These are phyloP conservation scores for Williopsis jadinii DNA, from an alignment of 1,139 yeast species.

Conservation along the genomic window DNA sequence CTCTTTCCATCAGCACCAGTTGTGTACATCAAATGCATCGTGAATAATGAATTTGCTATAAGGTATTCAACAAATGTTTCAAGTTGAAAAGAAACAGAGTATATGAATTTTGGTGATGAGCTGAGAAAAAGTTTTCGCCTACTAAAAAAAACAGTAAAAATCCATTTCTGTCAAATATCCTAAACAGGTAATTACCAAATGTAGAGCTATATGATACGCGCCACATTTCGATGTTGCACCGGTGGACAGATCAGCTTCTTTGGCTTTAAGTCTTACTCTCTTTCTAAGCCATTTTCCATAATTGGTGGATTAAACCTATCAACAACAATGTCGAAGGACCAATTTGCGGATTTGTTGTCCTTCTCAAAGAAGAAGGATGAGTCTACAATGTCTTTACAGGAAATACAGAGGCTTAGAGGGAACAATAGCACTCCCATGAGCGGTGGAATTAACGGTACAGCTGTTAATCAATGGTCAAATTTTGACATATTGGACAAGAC, in stretches of 20 bases:
- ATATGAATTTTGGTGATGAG: too few species aligned
- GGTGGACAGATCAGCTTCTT: too few species aligned
- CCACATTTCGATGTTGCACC: too few species aligned
- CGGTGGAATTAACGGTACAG: conserved; percentile 1
- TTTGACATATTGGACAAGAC: conserved; percentile 17
- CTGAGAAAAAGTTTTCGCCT: too few species aligned
- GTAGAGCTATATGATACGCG: too few species aligned
- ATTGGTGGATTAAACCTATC: neutral
- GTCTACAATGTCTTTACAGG: conserved; percentile 24
- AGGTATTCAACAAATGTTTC: too few species aligned
- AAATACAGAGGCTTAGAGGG: conserved; percentile 20
- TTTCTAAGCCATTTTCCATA: too few species aligned
- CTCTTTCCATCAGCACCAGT: conserved; percentile 92
- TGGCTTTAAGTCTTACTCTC: too few species aligned
- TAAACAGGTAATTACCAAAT: too few species aligned
- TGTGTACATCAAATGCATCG: conserved; percentile 98
- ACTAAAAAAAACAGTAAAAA: too few species aligned
- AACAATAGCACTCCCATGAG: conserved; percentile 1
- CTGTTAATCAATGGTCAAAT: conserved; percentile 16
- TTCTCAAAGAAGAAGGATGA: conserved; percentile 22
- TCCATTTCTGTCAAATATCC: too few species aligned
- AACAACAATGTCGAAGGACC: conserved; percentile 26
- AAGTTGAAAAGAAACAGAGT: too few species aligned
- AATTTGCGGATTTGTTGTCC: conserved; percentile 38
- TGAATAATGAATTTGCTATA: conserved; percentile 14